A percentile compares a stretch with the other conserved stretches of the same genome.
Conservation (phyloP, 768 basidiomycete species). For the Mycena sanguinolenta region DNA sequence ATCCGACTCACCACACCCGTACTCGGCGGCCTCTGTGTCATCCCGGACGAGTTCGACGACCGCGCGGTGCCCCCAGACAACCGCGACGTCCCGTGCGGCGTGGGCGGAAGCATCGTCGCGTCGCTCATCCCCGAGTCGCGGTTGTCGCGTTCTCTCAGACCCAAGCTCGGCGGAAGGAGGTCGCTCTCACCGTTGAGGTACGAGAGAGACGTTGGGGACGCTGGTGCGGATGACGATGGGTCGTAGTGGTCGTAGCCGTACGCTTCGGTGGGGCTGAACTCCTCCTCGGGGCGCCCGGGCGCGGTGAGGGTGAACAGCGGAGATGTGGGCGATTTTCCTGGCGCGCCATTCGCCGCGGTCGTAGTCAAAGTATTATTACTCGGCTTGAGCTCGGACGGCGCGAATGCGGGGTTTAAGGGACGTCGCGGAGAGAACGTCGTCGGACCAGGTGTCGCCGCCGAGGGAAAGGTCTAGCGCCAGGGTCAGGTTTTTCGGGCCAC, state of each 20-base stretch:
- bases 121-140: slow-evolving; percentile 38
- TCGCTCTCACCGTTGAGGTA: too few species aligned
- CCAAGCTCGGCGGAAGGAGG: too few species aligned
- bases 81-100: too few species aligned
- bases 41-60: too few species aligned
- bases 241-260: slow-evolving; percentile 15
- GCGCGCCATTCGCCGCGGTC: background rate
- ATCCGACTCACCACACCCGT: slow-evolving; percentile 27
- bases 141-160: slow-evolving; percentile 1
- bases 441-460: slow-evolving; percentile 32
- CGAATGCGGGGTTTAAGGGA: background rate
- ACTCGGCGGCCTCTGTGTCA: slow-evolving; percentile 16
- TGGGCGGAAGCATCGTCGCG: slow-evolving; percentile 33
- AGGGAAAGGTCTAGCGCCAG: slow-evolving; percentile 29
- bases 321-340: slow-evolving; percentile 4
- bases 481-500: slow-evolving; percentile 26
- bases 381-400: too few species aligned
- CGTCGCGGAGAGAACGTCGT: slow-evolving; percentile 34
- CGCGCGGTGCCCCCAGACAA: too few species aligned
- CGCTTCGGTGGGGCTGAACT: background rate
- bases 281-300: slow-evolving; percentile 1
- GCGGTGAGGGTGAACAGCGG: slow-evolving; percentile 35
- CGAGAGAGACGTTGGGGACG: too few species aligned
- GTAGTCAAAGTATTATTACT: too few species aligned
- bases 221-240: background rate